Evolutionary conservation across 345 rosid genomes (phyloP).

Genomic region (Murraya koenigii): DNA sequence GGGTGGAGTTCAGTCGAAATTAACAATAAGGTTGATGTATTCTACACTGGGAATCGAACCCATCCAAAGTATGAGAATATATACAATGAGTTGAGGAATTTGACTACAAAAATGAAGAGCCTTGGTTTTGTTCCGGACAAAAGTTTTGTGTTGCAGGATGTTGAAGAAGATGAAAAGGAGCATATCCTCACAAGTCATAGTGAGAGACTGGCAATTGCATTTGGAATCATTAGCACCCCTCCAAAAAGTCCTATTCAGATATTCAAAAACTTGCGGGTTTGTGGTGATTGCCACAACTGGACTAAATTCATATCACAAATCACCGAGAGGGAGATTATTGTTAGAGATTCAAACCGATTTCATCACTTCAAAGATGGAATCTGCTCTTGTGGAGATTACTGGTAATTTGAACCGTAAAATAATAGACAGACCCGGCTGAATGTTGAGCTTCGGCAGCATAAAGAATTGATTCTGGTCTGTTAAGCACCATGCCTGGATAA

Average conservation of each 20-base stretch:
- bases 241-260: slow-evolving; percentile 40
- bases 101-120: slow-evolving; percentile 45
- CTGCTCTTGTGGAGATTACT: slow-evolving; percentile 60
- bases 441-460: neutral
- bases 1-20: slow-evolving; percentile 62
- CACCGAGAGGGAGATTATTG: slow-evolving; percentile 31
- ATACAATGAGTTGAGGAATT: slow-evolving; percentile 32
- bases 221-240: slow-evolving; percentile 43
- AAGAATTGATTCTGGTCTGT: neutral
- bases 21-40: slow-evolving; percentile 48
- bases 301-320: slow-evolving; percentile 36
- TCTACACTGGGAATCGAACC: slow-evolving; percentile 51
- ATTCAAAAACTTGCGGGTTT: slow-evolving; percentile 56
- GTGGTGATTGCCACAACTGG: slow-evolving; percentile 42
- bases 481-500: neutral
- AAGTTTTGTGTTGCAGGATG: slow-evolving; percentile 57
- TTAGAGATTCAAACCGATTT: slow-evolving; percentile 47
- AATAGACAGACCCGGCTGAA: too few relatives aligned
- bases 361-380: slow-evolving; percentile 54
- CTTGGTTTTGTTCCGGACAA: slow-evolving; percentile 53
- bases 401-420: slow-evolving; percentile 25
- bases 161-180: slow-evolving; percentile 66
- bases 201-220: slow-evolving; percentile 57
- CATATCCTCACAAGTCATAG: slow-evolving; percentile 52
- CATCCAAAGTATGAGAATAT: slow-evolving; percentile 42